Conservation (phyloP, 495 filamentous ascomycete genomes). For the Massariosphaeria phaeospora region DNA sequence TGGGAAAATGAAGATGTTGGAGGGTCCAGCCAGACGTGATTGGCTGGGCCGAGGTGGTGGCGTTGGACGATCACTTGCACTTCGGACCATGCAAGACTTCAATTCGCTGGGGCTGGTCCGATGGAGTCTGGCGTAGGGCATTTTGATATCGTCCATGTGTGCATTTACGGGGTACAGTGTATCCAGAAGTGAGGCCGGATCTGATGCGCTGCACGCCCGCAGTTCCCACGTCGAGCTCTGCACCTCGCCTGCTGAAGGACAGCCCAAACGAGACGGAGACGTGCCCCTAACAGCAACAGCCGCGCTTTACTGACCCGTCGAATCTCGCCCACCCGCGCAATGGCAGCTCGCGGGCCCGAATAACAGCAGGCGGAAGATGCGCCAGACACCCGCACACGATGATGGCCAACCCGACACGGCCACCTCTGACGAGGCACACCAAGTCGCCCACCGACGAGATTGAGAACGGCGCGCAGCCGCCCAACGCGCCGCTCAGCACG, state of each 20-base stretch:
- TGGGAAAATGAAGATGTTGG: background rate
- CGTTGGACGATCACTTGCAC: background rate
- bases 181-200: too few relatives aligned
- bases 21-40: background rate
- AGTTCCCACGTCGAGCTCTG: background rate
- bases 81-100: background rate
- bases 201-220: background rate
- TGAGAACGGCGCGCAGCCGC: constrained; percentile 3
- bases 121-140: too few relatives aligned
- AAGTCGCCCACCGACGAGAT: constrained; percentile 23
- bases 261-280: constrained; percentile 12
- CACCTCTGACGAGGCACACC: constrained; percentile 14
- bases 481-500: constrained; percentile 8
- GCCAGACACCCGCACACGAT: constrained; percentile 6
- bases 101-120: constrained; percentile 8
- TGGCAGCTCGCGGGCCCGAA: constrained; percentile 9
- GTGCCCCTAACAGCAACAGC: constrained; percentile 3
- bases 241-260: background rate
- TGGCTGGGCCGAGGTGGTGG: background rate
- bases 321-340: constrained; percentile 1
- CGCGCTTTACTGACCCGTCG: background rate
- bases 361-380: constrained; percentile 23
- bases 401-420: constrained; percentile 28
- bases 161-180: too few relatives aligned
- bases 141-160: too few relatives aligned